These are phyloP conservation scores for Racocetra persica DNA, from an alignment of 371 early-diverging fungal genomes.

Conservation along the genomic window DNA sequence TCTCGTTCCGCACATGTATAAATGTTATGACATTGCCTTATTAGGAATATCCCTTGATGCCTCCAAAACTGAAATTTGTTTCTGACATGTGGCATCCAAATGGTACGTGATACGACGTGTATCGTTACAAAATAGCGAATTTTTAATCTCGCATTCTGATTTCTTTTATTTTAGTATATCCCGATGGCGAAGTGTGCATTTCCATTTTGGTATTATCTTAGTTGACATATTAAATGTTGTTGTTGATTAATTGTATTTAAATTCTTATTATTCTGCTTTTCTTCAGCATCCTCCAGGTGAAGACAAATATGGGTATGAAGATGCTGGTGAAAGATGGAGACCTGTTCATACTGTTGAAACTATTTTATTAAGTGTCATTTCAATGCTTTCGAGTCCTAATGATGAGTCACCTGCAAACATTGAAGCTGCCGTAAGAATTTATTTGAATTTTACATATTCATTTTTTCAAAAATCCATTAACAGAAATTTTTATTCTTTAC, in stretches of 20 bases:
- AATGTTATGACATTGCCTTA: too few species aligned
- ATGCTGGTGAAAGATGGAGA: constrained; percentile 90
- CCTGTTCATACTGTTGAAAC: constrained; percentile 95
- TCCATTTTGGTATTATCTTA: constrained; percentile 79
- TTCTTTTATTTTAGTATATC: constrained; percentile 62
- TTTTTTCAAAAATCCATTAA: neutral
- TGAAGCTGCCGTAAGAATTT: constrained; percentile 81
- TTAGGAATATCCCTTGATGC: constrained; percentile 77
- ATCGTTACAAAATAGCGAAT: neutral
- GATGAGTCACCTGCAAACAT: constrained; percentile 92
- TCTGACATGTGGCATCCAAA: constrained; percentile 87
- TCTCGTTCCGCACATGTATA: neutral
- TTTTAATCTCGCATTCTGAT: neutral
- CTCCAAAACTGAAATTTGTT: constrained; percentile 85
- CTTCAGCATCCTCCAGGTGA: constrained; percentile 76
- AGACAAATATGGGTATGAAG: constrained; percentile 93
- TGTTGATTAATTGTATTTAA: neutral
- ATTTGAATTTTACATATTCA: neutral
- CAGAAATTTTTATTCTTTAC: constrained; percentile 26
- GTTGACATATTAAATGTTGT: neutral
- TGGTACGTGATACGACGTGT: constrained; percentile 54
- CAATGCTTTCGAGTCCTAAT: constrained; percentile 93
- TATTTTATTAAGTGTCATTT: constrained; percentile 87
- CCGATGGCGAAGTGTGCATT: constrained; percentile 90
- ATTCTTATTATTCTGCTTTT: neutral